A percentile compares a stretch with the other conserved stretches of the same genome.
These are phyloP conservation scores for Bruguiera sexangula DNA, from an alignment of 345 rosid genomes.

Conservation along the genomic window DNA sequence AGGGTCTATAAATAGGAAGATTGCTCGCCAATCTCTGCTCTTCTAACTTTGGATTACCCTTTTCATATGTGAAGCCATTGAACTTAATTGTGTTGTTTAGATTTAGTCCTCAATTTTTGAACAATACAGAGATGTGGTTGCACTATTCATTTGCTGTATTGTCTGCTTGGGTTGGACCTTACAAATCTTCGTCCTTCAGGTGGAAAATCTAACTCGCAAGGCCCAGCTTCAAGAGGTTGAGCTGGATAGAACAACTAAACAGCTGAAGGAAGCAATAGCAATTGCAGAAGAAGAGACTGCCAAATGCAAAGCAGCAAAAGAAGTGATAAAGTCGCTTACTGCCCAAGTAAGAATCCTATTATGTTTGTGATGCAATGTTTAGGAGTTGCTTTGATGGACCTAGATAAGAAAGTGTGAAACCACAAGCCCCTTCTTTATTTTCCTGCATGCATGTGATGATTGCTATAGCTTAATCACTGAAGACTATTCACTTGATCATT, in stretches of 20 bases:
- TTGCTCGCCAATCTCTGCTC: too few relatives aligned
- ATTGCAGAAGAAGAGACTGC: conserved; percentile 84
- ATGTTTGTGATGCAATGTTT: too few relatives aligned
- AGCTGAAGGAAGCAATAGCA: conserved; percentile 79
- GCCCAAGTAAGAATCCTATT: conserved; percentile 66
- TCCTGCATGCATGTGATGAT: not conserved
- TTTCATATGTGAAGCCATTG: too few relatives aligned
- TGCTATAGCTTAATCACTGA: not conserved
- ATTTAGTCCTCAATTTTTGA: not conserved
- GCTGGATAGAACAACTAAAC: conserved; percentile 83
- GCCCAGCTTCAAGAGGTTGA: conserved; percentile 85
- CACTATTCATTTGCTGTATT: not conserved
- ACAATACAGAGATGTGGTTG: too few relatives aligned
- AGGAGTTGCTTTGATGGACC: not conserved
- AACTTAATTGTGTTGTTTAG: too few relatives aligned
- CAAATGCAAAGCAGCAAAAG: conserved; percentile 97
- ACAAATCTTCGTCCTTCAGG: conserved; percentile 43
- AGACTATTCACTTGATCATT: too few relatives aligned
- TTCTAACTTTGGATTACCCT: too few relatives aligned
- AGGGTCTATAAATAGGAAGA: too few relatives aligned
- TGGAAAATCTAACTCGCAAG: conserved; percentile 78
- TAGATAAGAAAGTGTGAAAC: not conserved
- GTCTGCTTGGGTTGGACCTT: conserved; percentile 21
- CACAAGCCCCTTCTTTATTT: too few relatives aligned
- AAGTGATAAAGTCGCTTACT: conserved; percentile 96